Evolutionary conservation across 768 basidiomycete species (phyloP).

Genomic region (Mycena kentingensis): DNA sequence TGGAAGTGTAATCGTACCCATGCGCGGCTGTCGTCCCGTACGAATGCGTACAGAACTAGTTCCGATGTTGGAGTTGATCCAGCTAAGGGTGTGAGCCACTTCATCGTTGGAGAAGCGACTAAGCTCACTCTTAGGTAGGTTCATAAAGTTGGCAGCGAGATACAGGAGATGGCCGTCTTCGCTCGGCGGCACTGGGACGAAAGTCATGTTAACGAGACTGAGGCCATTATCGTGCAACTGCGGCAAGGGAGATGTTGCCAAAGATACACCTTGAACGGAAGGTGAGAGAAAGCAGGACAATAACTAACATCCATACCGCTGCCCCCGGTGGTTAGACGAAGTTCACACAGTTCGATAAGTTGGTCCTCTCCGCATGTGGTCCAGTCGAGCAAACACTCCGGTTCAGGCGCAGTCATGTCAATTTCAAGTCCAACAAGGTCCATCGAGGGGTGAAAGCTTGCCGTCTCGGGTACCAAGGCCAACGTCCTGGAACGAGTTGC

Average conservation of each 20-base stretch:
- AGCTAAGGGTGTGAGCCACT: constrained; percentile 27
- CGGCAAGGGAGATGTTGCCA: constrained; percentile 46
- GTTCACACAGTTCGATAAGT: constrained; percentile 61
- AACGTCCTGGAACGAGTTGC: constrained; percentile 61
- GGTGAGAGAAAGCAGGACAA: not conserved
- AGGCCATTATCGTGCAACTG: constrained; percentile 42
- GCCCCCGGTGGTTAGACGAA: constrained; percentile 53
- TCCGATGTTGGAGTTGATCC: constrained; percentile 41
- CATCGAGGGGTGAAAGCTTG: constrained; percentile 45
- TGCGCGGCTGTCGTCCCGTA: constrained; percentile 22
- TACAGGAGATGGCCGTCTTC: constrained; percentile 37
- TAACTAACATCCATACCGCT: constrained; percentile 41
- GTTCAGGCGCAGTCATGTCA: constrained; percentile 29
- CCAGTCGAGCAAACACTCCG: constrained; percentile 41
- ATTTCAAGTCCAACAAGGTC: constrained; percentile 36
- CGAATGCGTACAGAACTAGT: constrained; percentile 37
- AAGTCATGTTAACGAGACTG: constrained; percentile 46
- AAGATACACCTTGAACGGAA: constrained; percentile 31
- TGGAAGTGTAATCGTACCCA: constrained; percentile 41
- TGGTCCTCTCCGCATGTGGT: constrained; percentile 63
- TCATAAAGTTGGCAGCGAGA: constrained; percentile 55
- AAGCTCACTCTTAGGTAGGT: constrained; percentile 62
- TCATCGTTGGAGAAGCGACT: not conserved
- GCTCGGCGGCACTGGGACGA: constrained; percentile 43
- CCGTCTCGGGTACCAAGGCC: constrained; percentile 35